These are phyloP conservation scores for Cladosporium sp. DNA, from an alignment of 2,329 filamentous ascomycete genomes.

Conservation along the genomic window DNA sequence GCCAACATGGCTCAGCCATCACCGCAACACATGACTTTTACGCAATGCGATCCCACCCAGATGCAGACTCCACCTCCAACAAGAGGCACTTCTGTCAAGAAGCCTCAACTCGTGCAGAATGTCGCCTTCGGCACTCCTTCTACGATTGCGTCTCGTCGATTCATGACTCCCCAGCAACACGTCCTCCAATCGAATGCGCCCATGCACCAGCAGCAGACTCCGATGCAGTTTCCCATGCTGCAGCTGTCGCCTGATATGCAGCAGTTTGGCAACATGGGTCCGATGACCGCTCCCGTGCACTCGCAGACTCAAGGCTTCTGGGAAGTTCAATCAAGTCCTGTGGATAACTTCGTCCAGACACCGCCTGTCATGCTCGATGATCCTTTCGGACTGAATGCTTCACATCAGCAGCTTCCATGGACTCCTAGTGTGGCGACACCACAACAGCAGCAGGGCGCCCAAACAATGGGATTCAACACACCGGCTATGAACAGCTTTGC, in stretches of 20 bases:
- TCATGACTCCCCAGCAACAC: constrained; percentile 33
- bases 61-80: constrained; percentile 66
- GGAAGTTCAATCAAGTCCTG: constrained; percentile 12
- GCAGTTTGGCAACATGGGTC: constrained; percentile 52
- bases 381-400: constrained; percentile 27
- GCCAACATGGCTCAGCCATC: constrained; percentile 11
- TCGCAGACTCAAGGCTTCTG: constrained; percentile 48
- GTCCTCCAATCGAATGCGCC: constrained; percentile 20
- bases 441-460: constrained; percentile 21
- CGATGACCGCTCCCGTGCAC: constrained; percentile 57
- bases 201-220: constrained; percentile 34
- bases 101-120: constrained; percentile 41
- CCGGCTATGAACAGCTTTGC: constrained; percentile 36
- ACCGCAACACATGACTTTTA: constrained; percentile 18
- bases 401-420: constrained; percentile 21
- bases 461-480: constrained; percentile 31
- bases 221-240: constrained; percentile 53
- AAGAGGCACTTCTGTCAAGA: constrained; percentile 54
- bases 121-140: constrained; percentile 46
- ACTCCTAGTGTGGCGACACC: neutral
- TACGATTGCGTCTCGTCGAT: constrained; percentile 34
- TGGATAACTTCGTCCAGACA: constrained; percentile 5
- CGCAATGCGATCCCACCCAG: constrained; percentile 39
- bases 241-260: constrained; percentile 60
- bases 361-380: constrained; percentile 28